These are phyloP conservation scores for Spirogloea muscicola DNA, from an alignment of 139 green algal genomes.

Conservation along the genomic window DNA sequence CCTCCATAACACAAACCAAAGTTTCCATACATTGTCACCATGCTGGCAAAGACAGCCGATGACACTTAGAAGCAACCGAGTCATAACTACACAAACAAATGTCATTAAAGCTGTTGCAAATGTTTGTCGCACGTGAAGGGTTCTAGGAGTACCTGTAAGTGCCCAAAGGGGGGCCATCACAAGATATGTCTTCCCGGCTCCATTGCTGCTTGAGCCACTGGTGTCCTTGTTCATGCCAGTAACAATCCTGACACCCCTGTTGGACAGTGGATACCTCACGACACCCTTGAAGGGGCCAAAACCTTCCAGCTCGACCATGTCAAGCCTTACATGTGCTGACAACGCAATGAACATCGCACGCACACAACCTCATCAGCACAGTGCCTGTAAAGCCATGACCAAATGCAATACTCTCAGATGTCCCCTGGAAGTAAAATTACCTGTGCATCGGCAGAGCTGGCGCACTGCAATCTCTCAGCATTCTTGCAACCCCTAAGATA, in stretches of 20 bases:
- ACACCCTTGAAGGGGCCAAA: constrained; percentile 72
- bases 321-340: constrained; percentile 52
- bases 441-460: not conserved
- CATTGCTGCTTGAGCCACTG: constrained; percentile 44
- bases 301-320: constrained; percentile 65
- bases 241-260: constrained; percentile 66
- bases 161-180: constrained; percentile 83
- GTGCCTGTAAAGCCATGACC: not conserved
- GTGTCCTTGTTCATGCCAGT: constrained; percentile 71
- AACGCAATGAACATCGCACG: not conserved
- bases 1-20: not conserved
- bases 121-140: not conserved
- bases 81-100: not conserved
- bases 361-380: not conserved
- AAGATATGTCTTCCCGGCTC: constrained; percentile 79
- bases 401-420: no score
- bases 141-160: constrained; percentile 61
- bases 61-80: not conserved
- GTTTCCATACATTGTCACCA: not conserved
- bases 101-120: not conserved
- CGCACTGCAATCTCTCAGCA: not conserved
- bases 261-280: constrained; percentile 58
- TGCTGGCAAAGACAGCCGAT: not conserved
- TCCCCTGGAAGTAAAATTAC: no score
- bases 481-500: not conserved